Conservation (phyloP, 2,329 filamentous ascomycete species). For the Aaosphaeria pasadenensis region DNA sequence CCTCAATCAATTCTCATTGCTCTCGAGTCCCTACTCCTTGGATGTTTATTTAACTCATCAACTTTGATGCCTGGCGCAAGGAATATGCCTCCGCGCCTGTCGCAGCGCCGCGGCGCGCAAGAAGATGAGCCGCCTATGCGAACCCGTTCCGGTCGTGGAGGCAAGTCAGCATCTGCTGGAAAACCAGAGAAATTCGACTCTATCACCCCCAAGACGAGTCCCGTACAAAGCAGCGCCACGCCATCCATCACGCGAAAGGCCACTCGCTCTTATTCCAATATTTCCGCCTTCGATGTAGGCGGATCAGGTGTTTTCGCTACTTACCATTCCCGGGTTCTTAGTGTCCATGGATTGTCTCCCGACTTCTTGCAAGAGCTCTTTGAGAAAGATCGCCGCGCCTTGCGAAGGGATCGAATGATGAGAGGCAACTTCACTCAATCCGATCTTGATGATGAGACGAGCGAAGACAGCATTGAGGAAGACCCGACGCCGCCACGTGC, state of each 20-base stretch:
- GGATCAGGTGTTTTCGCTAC: slow-evolving; percentile 26
- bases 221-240: slow-evolving; percentile 20
- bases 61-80: slow-evolving; percentile 22
- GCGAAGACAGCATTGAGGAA: slow-evolving; percentile 20
- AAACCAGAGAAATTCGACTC: slow-evolving; percentile 25
- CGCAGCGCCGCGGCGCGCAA: slow-evolving; percentile 26
- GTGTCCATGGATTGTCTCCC: slow-evolving; percentile 31
- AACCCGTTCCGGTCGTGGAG: slow-evolving; percentile 31
- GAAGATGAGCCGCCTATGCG: slow-evolving; percentile 32
- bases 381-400: slow-evolving; percentile 13
- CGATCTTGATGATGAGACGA: neutral
- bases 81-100: slow-evolving; percentile 23
- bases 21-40: slow-evolving; percentile 4
- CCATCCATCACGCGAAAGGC: slow-evolving; percentile 25
- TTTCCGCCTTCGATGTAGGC: slow-evolving; percentile 23
- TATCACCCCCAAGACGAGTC: slow-evolving; percentile 21
- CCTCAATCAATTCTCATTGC: slow-evolving; percentile 8
- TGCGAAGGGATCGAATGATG: slow-evolving; percentile 1
- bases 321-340: slow-evolving; percentile 30
- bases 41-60: neutral
- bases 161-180: slow-evolving; percentile 23
- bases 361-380: slow-evolving; percentile 28
- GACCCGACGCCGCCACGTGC: neutral
- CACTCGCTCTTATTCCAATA: slow-evolving; percentile 34
- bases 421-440: slow-evolving; percentile 2